Base-by-base conservation (phyloP, 2,329 filamentous ascomycete genomes). In the Cladophialophora exuberans region DNA sequence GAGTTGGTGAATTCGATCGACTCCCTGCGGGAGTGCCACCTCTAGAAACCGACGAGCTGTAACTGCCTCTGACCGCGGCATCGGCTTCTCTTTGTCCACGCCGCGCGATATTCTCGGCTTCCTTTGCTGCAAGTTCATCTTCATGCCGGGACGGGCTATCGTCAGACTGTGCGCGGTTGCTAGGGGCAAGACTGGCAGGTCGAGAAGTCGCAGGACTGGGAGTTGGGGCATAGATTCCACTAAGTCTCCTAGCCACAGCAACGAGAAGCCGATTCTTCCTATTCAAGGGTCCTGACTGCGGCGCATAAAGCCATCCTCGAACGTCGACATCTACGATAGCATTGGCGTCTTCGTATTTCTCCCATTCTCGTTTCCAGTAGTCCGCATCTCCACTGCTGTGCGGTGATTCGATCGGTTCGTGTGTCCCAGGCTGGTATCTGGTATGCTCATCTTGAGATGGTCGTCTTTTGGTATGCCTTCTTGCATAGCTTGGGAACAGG, bases 321-420 rank as follows among this genome's bases (percentile, higher is more conserved):
- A 99, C 90, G 69, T 99, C 93, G 4, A 97, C 90, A 67, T 97
- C 93, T 1, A 97, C 89, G 3, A 97, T 78, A 0, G 92, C 90
- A 69, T 88, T 88, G 65, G 91, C 86, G 56, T 93, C 86, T 69
- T 96, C 88, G 49, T 87, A 82, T 57, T 82, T 82, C 54, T 92
- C 84, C 88, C 89, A 96, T 66, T 93, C 85, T 51, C 83, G 77
- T 36, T 81, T 83, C 86, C 88, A 93, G 69, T 88, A 92, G 33
- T 90, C 85, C 39, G 84, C 81, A 60, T 90, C 85, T 39, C 77
- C 79, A 26, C 81, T 75, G 1, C 72, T 70, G 60, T 73, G 62
- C 39, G 74, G 71, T 64, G 80, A 59, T 61, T 73, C 58, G 61
- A 71, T 9, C 77, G 64, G 25, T 67, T 72, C 38, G 60, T 69